Percentiles rank a stretch among this genome's conserved stretches.
These are phyloP conservation scores for Bretschneidera sinensis DNA, from an alignment of 345 rosid species.

Conservation along the genomic window DNA sequence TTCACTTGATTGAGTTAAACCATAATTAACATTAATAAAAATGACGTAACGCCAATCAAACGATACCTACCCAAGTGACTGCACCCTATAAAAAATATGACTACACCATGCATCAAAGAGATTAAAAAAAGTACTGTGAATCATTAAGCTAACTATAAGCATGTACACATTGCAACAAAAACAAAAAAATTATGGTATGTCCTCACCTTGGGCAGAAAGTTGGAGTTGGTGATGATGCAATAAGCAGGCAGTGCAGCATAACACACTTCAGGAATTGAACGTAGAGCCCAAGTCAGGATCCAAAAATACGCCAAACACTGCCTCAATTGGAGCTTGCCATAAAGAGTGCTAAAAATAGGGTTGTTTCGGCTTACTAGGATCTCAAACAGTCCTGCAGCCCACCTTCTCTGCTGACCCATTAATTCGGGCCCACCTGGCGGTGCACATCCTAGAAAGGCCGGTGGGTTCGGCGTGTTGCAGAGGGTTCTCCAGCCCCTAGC, in stretches of 20 bases:
- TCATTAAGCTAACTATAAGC: too few relatives aligned
- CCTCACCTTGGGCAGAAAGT: too few relatives aligned
- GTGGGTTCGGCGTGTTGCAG: constrained; percentile 20
- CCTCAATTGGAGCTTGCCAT: constrained; percentile 37
- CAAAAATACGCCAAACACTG: constrained; percentile 31
- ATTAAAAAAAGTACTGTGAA: too few relatives aligned
- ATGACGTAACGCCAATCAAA: too few relatives aligned
- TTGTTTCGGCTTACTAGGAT: constrained; percentile 20
- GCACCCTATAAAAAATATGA: too few relatives aligned
- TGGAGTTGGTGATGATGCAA: constrained; percentile 38
- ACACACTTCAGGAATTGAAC: constrained; percentile 45
- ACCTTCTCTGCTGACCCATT: constrained; percentile 46
- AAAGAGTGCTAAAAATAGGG: too few relatives aligned
- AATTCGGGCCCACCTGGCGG: constrained; percentile 26
- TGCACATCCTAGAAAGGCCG: constrained; percentile 43
- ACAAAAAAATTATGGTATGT: too few relatives aligned
- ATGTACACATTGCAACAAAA: constrained; percentile 51
- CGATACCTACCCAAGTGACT: too few relatives aligned
- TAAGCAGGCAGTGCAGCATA: constrained; percentile 40
- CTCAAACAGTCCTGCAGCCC: constrained; percentile 53
- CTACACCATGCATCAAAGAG: too few relatives aligned
- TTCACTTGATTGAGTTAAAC: too few relatives aligned
- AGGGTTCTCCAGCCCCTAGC: constrained; percentile 40
- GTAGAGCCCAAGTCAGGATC: constrained; percentile 16
- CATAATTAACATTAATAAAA: too few relatives aligned